phyloP scores from a whole-genome alignment of 1,284 basidiomycete genomes.

The Agaricales sp. region DNA sequence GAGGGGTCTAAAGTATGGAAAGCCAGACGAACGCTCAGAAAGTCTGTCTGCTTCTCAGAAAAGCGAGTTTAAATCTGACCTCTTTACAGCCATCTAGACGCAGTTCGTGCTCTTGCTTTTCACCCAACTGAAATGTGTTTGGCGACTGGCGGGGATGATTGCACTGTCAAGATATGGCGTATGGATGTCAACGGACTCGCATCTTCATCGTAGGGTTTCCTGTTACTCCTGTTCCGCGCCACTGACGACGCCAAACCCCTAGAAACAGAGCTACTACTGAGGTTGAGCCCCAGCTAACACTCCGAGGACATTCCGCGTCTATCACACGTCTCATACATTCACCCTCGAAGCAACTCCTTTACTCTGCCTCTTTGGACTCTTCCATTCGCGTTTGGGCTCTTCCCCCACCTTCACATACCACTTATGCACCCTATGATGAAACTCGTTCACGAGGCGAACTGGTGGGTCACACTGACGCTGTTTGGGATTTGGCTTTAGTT shows the following conservation, averaged over 20 bases:
- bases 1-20: conserved; percentile 75
- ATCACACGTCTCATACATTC: conserved; percentile 87
- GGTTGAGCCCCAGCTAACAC: conserved; percentile 84
- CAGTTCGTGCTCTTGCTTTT: conserved; percentile 84
- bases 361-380: conserved; percentile 89
- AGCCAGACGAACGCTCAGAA: conserved; percentile 74
- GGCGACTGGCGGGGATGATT: conserved; percentile 90
- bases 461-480: conserved; percentile 87
- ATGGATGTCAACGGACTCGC: conserved; percentile 66
- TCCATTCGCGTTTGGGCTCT: conserved; percentile 89
- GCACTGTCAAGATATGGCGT: conserved; percentile 93
- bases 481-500: conserved; percentile 86
- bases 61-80: conserved; percentile 5
- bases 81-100: conserved; percentile 75
- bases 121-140: conserved; percentile 76
- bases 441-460: conserved; percentile 70
- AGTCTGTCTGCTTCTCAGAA: conserved; percentile 42
- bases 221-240: conserved; percentile 8
- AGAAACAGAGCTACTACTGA: conserved; percentile 65
- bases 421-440: conserved; percentile 84
- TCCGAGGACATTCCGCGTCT: conserved; percentile 88
- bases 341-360: conserved; percentile 65
- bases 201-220: conserved; percentile 56
- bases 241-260: conserved; percentile 11
- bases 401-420: conserved; percentile 62